Base-by-base conservation (phyloP, 768 basidiomycete species). In the Rhizopogon roseolus region DNA sequence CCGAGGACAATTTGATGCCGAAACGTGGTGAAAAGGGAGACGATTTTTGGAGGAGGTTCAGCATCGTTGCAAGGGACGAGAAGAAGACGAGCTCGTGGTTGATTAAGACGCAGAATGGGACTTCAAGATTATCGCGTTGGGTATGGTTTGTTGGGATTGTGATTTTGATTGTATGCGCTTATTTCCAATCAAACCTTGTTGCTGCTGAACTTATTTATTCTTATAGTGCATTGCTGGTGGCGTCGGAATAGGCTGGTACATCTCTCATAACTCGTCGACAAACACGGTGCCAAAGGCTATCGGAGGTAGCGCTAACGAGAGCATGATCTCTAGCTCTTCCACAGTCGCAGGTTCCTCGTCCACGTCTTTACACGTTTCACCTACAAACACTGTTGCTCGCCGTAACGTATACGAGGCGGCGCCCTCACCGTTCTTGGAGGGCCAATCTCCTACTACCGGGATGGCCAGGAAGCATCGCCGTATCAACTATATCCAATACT, bases 31-130 rank as follows among this genome's bases (percentile, higher is more conserved):
- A 88, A 64, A 81, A 77, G 46, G 88, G 88, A 0, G 89, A 92
- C 61, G 86, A 91, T 61, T 92, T 93, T 70, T 93, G 90, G 90
- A 76, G 87, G 55, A 77, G 90, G 38, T 93, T 92, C 70, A 88
- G 86, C 56, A 90, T 91, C 75, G 83, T 92, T 57, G 89, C 82
- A 8, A 88, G 82, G 63, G 82, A 84, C 54, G 83, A 87, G 59
- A 73, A 75, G 63, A 82, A 81, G 60, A 76, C 78, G 67, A 73
- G 71, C 57, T 69, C 77, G 6, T 92, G 90, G 90, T 73, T 92
- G 37, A 69, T 66, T 46, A 82, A 90, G 66, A 88, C 83, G 0
- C 79, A 80, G 58, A 72, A 57, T 53, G 80, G 84, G 22, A 64
- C 71, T 0, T 75, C 67, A n/a, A 74, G 78, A 27, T 62, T 85